phyloP scores from a whole-genome alignment of 257 asterid species.

The Gynochthodes officinalis region DNA sequence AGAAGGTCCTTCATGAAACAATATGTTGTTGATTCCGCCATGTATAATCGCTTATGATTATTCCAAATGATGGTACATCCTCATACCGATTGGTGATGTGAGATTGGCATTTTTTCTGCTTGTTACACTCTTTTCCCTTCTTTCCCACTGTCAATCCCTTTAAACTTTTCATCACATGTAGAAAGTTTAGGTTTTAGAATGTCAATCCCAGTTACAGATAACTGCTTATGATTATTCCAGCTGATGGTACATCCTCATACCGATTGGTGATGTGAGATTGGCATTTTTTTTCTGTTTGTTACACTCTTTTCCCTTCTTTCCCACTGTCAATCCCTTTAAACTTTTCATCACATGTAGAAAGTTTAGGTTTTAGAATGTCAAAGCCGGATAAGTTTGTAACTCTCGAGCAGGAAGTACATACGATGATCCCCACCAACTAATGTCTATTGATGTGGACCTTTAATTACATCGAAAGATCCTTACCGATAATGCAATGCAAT shows the following conservation, averaged over 20 bases:
- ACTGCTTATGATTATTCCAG: slow-evolving; percentile 56
- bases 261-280: not conserved
- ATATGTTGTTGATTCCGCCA: slow-evolving; percentile 41
- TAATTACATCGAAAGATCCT: too few relatives aligned
- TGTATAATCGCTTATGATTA: slow-evolving; percentile 58
- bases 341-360: not conserved
- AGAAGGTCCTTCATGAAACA: slow-evolving; percentile 79
- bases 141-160: too few relatives aligned
- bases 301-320: not conserved
- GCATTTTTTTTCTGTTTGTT: too few relatives aligned
- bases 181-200: not conserved
- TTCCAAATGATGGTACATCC: slow-evolving; percentile 31
- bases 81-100: not conserved
- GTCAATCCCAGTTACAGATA: slow-evolving; percentile 49
- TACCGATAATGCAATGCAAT: too few relatives aligned
- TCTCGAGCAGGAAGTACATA: not conserved
- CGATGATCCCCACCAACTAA: too few relatives aligned
- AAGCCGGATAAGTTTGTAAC: not conserved
- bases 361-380: not conserved
- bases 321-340: too few relatives aligned
- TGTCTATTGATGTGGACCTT: too few relatives aligned
- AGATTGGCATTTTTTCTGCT: too few relatives aligned
- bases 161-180: not conserved
- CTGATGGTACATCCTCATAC: slow-evolving; percentile 17
- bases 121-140: not conserved